These are phyloP conservation scores for Coffea humblotiana DNA, from an alignment of 305 asterid species.

Conservation along the genomic window DNA sequence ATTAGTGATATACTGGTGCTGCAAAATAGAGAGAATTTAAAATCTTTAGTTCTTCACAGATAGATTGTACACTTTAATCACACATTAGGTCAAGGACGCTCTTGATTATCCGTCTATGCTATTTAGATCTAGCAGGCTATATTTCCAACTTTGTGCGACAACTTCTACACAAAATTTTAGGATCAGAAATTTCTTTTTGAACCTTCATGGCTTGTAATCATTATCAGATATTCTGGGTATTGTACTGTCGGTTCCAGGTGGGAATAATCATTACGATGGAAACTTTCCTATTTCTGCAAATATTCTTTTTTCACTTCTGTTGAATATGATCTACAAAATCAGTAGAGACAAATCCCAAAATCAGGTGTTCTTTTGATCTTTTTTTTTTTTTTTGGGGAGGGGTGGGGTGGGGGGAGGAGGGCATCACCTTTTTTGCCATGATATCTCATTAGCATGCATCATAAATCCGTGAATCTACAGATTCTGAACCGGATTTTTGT, in stretches of 20 bases:
- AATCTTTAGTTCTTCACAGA: background rate
- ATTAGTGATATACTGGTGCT: too few relatives aligned
- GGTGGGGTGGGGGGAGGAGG: too few relatives aligned
- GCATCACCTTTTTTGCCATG: too few relatives aligned
- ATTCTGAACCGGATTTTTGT: too few relatives aligned
- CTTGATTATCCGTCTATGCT: background rate
- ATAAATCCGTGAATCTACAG: background rate
- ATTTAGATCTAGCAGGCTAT: background rate
- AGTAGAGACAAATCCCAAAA: background rate
- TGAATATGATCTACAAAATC: background rate
- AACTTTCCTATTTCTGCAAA: background rate
- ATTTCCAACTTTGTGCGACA: background rate
- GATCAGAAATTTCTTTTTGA: background rate
- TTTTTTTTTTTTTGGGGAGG: too few relatives aligned
- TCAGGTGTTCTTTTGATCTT: too few relatives aligned
- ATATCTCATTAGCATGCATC: background rate
- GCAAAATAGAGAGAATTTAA: too few relatives aligned
- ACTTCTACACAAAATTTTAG: background rate
- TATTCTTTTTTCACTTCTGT: background rate
- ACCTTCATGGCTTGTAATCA: background rate
- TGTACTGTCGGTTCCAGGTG: background rate
- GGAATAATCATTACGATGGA: background rate
- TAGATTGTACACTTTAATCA: background rate
- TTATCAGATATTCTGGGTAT: background rate
- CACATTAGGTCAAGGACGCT: background rate